Evolutionary conservation across 164 flowering plant genomes (phyloP).

Genomic region (Chloranthus sessilifolius): DNA sequence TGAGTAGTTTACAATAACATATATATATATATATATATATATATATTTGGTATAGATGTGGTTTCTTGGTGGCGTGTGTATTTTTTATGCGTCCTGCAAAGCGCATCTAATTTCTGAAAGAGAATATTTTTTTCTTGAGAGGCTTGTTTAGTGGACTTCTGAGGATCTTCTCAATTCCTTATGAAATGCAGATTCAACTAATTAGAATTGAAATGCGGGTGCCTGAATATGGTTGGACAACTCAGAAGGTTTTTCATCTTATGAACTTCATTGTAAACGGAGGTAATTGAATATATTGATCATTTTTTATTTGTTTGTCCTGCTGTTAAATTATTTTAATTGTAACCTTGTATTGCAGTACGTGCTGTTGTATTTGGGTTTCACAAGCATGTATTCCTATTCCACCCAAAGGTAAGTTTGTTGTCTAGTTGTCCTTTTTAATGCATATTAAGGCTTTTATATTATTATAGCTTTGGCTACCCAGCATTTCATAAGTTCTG

Average conservation of each 20-base stretch:
- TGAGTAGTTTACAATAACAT: too few species aligned
- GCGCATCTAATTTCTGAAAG: too few species aligned
- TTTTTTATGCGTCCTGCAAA: too few species aligned
- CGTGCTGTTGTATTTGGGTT: constrained; percentile 93
- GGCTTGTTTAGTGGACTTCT: too few species aligned
- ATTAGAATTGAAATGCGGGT: constrained; percentile 83
- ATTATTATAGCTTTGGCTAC: too few species aligned
- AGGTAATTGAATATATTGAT: constrained; percentile 38
- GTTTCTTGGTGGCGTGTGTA: too few species aligned
- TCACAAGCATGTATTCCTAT: constrained; percentile 65
- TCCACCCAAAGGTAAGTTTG: constrained; percentile 64
- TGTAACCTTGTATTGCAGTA: constrained; percentile 38
- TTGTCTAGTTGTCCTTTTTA: neutral
- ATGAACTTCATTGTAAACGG: constrained; percentile 97
- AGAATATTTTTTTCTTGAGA: too few species aligned
- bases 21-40: too few species aligned
- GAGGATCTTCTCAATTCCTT: too few species aligned
- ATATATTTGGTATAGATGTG: too few species aligned
- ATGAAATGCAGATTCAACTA: constrained; percentile 63
- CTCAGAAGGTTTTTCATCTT: constrained; percentile 96
- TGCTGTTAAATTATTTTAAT: neutral
- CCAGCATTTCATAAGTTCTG: too few species aligned
- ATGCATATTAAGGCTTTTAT: too few species aligned
- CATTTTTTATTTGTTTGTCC: neutral
- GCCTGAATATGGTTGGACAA: constrained; percentile 97